Percentiles rank a stretch among this genome's conserved stretches.
phyloP scores from a whole-genome alignment of 1,284 basidiomycete species.

The Leucocoprinus gongylophorus region DNA sequence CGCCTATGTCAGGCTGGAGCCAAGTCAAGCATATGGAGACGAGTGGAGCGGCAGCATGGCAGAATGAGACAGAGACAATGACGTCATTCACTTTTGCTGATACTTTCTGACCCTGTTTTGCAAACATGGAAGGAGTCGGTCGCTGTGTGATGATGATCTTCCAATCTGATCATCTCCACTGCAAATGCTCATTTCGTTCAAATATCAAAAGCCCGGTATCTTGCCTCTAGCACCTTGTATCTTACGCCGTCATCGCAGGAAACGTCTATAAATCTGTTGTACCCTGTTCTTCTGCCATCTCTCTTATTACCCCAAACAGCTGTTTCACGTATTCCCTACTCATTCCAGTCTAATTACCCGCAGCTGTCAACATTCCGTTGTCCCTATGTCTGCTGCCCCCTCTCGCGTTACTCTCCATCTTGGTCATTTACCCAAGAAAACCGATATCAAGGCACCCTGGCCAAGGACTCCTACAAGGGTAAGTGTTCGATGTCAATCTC shows the following conservation, averaged over 20 bases:
- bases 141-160: background rate
- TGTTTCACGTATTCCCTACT: background rate
- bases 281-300: background rate
- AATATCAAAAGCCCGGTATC: constrained; percentile 1
- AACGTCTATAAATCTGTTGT: constrained; percentile 4
- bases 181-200: background rate
- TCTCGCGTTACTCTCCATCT: constrained; percentile 61
- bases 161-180: background rate
- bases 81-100: too few species aligned
- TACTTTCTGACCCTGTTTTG: constrained; percentile 2
- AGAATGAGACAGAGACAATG: constrained; percentile 2
- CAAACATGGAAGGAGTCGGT: constrained; percentile 8
- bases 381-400: constrained; percentile 32
- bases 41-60: constrained; percentile 5
- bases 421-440: constrained; percentile 65
- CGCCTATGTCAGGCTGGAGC: too few species aligned
- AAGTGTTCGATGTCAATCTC: constrained; percentile 12
- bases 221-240: constrained; percentile 1
- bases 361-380: background rate
- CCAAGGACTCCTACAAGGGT: constrained; percentile 68
- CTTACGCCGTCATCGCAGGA: constrained; percentile 6
- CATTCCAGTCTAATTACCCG: background rate
- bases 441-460: constrained; percentile 59
- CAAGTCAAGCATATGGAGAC: background rate
- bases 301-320: background rate